phyloP scores from a whole-genome alignment of 305 asterid species.

The Fraxinus nigra region DNA sequence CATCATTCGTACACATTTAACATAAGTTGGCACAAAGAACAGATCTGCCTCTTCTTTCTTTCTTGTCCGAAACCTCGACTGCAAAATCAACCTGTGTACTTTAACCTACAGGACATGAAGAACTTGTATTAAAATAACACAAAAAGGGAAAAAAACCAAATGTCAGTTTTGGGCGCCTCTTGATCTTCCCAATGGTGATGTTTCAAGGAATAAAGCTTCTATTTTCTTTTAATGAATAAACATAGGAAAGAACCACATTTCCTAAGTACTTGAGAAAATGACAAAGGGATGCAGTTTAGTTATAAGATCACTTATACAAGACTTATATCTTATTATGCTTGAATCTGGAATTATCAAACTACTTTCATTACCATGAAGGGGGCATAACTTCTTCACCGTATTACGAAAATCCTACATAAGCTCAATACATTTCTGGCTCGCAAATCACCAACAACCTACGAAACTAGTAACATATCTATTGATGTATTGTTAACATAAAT shows the following conservation, averaged over 20 bases:
- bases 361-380: neutral
- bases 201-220: neutral
- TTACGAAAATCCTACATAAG: neutral
- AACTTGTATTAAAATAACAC: neutral
- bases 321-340: neutral
- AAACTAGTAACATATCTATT: neutral
- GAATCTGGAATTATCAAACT: neutral
- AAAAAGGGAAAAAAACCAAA: neutral
- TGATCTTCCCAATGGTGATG: neutral
- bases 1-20: conserved; percentile 92
- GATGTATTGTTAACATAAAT: neutral
- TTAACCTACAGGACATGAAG: conserved; percentile 58
- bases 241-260: neutral
- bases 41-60: conserved; percentile 85
- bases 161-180: neutral
- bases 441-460: neutral
- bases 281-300: neutral
- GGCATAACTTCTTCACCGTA: neutral
- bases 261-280: neutral
- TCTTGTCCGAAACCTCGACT: conserved; percentile 64
- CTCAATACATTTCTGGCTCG: neutral
- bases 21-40: conserved; percentile 88
- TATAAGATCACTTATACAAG: neutral
- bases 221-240: neutral
- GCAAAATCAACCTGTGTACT: conserved; percentile 72